Evolutionary conservation across 345 rosid species (phyloP), one percentile per base, ranked within the genome.

Genomic region (Lumnitzera racemosa): DNA sequence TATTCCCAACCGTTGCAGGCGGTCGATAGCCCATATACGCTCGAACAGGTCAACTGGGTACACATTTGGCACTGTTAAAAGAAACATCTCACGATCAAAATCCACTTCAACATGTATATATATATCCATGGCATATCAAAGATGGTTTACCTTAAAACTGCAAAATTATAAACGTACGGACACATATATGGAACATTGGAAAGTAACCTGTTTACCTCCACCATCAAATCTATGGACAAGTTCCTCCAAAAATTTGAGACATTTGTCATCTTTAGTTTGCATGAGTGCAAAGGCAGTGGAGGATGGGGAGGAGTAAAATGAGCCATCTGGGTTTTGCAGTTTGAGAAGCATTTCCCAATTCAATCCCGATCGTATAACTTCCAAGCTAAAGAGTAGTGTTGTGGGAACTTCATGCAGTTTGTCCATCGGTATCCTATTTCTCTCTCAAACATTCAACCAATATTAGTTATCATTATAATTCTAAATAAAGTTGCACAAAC

Each of bases 11-110:
- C 97, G 88, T 41, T 84, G 85, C 64, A 90, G 54, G 51, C 95
- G 88, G 75, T 90, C 97, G 20, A 90, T 86, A 3, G 76, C 74
- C 97, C 97, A 90, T 8, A 83, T 73, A 53, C 71, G 88, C 62
- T 90, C 91, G 66, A 90, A 90, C 62, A 87, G 57, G 61, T 87
- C 97, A 46, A 90, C 83, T 10, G 97, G 96, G 56, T 81, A 87
- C 2, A 83, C 89, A 55, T 75, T 83, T 4, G 96, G 96, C 23
- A 81, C 96, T 89, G 58, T 29, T 29, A 3, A 29, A 29, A 20
- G 20, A 20, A 20, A 20, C 20, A 20, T 20, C 20, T 20, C 20
- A 20, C 20, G 20, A 20, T 20, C 20, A 20, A 20, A 20, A 20
- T 20, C 20, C 20, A 20, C 20, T 20, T 20, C 20, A 20, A 20